Percentiles rank a stretch among this genome's conserved stretches.
These are phyloP conservation scores for Monilinia polystroma DNA, from an alignment of 2,329 filamentous ascomycete genomes.

Conservation along the genomic window DNA sequence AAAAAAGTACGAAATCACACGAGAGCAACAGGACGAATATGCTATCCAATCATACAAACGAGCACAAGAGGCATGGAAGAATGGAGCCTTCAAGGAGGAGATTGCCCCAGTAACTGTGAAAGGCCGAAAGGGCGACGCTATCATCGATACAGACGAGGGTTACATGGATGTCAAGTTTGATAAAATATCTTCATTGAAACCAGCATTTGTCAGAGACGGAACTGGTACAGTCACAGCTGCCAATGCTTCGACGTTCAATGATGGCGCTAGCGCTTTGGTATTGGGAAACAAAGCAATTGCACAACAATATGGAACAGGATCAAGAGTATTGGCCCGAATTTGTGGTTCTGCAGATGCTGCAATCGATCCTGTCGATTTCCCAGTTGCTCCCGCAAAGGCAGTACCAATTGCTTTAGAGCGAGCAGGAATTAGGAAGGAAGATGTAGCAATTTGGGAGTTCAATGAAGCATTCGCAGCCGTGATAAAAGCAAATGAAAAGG, in stretches of 20 bases:
- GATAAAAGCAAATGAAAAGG: constrained; percentile 91
- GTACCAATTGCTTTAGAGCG: constrained; percentile 86
- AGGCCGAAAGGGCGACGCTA: constrained; percentile 75
- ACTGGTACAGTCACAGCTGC: constrained; percentile 91
- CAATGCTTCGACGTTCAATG: constrained; percentile 91
- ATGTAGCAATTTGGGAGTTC: constrained; percentile 96
- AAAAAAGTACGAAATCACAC: constrained; percentile 77
- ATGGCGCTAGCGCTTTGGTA: constrained; percentile 88
- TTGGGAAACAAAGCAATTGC: constrained; percentile 79
- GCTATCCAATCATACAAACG: constrained; percentile 87
- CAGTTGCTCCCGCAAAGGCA: constrained; percentile 85
- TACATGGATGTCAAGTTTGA: constrained; percentile 84
- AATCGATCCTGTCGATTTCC: constrained; percentile 89
- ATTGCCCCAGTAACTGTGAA: constrained; percentile 85
- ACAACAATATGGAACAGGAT: constrained; percentile 72
- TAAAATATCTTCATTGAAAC: constrained; percentile 82
- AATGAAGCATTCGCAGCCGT: constrained; percentile 97
- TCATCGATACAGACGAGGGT: constrained; percentile 83
- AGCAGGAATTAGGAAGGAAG: constrained; percentile 85
- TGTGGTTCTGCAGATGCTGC: constrained; percentile 86
- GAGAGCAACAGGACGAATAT: constrained; percentile 88
- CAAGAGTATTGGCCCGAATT: constrained; percentile 82
- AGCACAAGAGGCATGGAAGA: constrained; percentile 85
- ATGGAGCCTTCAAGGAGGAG: constrained; percentile 81
- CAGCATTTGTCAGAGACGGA: constrained; percentile 83